phyloP scores from a whole-genome alignment of 345 rosid genomes.

The Turnera subulata region DNA sequence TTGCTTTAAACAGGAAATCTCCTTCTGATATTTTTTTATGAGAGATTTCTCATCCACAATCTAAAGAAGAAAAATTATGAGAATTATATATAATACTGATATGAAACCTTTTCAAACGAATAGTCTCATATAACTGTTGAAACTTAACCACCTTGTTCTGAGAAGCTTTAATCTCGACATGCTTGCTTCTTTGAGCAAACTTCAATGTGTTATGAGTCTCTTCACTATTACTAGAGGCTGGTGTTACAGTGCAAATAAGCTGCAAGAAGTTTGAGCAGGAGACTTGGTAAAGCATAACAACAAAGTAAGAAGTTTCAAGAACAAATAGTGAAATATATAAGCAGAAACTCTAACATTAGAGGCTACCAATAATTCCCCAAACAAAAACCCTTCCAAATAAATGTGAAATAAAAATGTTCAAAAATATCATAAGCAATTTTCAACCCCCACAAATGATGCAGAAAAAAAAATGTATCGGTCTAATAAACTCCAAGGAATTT shows the following conservation, averaged over 20 bases:
- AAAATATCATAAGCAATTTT: too few relatives aligned
- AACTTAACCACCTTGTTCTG: slow-evolving; percentile 53
- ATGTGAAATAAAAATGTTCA: too few relatives aligned
- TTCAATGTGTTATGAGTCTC: slow-evolving; percentile 73
- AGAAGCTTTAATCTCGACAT: slow-evolving; percentile 57
- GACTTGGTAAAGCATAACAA: slow-evolving; percentile 4
- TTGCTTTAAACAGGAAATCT: slow-evolving; percentile 55
- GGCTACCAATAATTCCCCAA: background rate
- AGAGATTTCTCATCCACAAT: slow-evolving; percentile 79
- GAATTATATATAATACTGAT: slow-evolving; percentile 12
- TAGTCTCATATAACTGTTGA: background rate
- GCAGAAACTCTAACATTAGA: background rate
- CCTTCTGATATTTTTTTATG: slow-evolving; percentile 69
- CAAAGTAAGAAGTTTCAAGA: background rate
- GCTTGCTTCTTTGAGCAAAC: slow-evolving; percentile 71
- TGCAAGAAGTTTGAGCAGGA: slow-evolving; percentile 24
- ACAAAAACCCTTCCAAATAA: background rate
- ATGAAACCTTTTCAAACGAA: slow-evolving; percentile 1
- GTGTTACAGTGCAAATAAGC: slow-evolving; percentile 72
- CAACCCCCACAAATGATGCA: too few relatives aligned
- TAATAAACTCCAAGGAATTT: slow-evolving; percentile 9
- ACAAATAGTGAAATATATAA: slow-evolving; percentile 3
- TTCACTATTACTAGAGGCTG: slow-evolving; percentile 66
- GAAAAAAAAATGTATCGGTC: background rate
- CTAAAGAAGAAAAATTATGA: slow-evolving; percentile 21